phyloP scores from a whole-genome alignment of 163 green algal species.

The Trebouxiophyceae sp. region DNA sequence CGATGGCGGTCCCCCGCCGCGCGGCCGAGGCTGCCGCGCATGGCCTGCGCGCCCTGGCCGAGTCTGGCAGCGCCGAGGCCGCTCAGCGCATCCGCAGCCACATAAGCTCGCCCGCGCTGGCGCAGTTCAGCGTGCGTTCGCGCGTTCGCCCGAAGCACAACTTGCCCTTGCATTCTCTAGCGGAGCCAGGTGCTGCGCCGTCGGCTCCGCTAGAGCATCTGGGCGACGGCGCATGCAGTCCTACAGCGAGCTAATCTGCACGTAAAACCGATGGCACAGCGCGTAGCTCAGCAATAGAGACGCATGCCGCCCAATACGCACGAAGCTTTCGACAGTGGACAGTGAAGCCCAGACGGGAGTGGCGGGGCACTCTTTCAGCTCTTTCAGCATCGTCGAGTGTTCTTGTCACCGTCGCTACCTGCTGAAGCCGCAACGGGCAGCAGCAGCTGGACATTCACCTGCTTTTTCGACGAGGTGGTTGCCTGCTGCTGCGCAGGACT shows the following conservation, averaged over 20 bases:
- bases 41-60: background rate
- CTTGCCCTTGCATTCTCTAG: background rate
- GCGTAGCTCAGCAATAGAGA: background rate
- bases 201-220: background rate
- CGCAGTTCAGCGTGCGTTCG: background rate
- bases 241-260: too few relatives aligned
- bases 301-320: background rate
- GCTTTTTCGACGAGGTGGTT: background rate
- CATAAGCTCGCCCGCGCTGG: background rate
- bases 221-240: too few relatives aligned
- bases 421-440: too few relatives aligned
- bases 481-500: constrained; percentile 35
- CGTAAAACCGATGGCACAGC: too few relatives aligned
- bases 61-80: background rate
- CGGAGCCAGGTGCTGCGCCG: background rate
- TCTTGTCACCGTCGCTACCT: too few relatives aligned
- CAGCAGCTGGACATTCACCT: too few relatives aligned
- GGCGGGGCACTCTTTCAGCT: too few relatives aligned
- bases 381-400: too few relatives aligned
- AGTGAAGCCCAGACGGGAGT: too few relatives aligned
- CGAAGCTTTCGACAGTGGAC: background rate
- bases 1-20: background rate
- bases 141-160: too few relatives aligned
- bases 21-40: background rate
- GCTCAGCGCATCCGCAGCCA: background rate